Base-by-base conservation (phyloP, 352 stramenopile species). In the Phytophthora parvispora region DNA sequence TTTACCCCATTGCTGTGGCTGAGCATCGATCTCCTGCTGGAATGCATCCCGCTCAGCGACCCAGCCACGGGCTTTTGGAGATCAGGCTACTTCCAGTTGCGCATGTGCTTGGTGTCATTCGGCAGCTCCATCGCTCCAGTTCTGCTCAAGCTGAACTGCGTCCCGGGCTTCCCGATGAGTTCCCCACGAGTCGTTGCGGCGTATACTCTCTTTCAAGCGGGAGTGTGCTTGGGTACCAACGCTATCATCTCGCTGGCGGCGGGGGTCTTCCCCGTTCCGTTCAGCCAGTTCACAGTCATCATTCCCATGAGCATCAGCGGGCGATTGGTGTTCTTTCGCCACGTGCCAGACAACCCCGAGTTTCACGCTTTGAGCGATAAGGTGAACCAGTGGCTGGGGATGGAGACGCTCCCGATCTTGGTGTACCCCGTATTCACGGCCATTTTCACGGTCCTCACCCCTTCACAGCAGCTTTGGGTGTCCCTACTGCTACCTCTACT, bases 261-360 rank as follows among this genome's bases (percentile, higher is more conserved):
- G 4, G 69, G 55, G 1, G 45, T 83, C 4, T 88, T 84, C 22
- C 80, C 80, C 0, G 66, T 85, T 0, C 80, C 77, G 0, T 84
- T 84, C 29, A 74, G 62, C 15, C 53, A 77, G 16, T 64, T 81
- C 20, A 50, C 67, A 6, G 57, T 63, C 3, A 54, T 77, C 20
- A 15, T 64, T 1, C 66, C 75, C 0, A 72, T 80, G 42, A 12
- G n/a, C 13, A 38, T 79, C 1, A 32, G 42, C 16, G 67, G 53
- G 0, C 43, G 28, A 47, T 4, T 79, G 0, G 36, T 64, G 12
- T 79, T 74, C 42, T 65, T 60, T 40, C 36, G 51, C 9, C 50
- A 52, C n/a, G 45, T 74, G 2, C 53, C 59, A 15, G 28, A 67
- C 4, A 51, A 67, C 9, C 55, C 55, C 0, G 54, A 69, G 18